Conservation (phyloP, 495 filamentous ascomycete species). For the Neohortaea acidophila region DNA sequence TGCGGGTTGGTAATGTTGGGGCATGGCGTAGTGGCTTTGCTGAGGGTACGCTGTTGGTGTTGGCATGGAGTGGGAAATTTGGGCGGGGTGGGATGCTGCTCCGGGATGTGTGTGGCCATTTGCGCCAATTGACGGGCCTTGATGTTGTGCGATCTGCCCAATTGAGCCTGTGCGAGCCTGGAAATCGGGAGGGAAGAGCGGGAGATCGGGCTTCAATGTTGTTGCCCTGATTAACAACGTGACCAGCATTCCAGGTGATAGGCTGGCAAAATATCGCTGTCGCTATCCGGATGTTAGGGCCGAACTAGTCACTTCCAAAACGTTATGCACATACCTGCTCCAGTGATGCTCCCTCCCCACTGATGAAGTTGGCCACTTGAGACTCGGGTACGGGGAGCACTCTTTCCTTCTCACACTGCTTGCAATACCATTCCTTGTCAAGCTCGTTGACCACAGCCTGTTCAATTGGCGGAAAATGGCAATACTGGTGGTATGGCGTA, state of each 20-base stretch:
- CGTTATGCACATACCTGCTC: constrained; percentile 14
- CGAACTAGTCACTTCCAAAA: background rate
- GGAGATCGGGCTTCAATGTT: constrained; percentile 28
- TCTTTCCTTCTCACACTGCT: constrained; percentile 36
- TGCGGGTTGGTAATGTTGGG: no score
- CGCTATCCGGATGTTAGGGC: constrained; percentile 24
- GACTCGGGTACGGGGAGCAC: constrained; percentile 15
- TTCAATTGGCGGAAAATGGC: constrained; percentile 69
- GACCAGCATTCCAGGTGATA: constrained; percentile 31
- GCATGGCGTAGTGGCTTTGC: background rate
- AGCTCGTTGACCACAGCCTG: constrained; percentile 50
- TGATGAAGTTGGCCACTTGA: constrained; percentile 10
- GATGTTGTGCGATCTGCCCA: background rate
- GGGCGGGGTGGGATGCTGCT: background rate
- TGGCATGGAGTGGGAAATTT: background rate
- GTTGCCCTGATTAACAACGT: constrained; percentile 33
- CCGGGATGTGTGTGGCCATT: constrained; percentile 8
- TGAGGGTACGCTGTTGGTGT: background rate
- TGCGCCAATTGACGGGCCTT: background rate
- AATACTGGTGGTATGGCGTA: constrained; percentile 75
- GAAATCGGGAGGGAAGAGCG: constrained; percentile 27
- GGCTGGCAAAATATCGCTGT: constrained; percentile 33
- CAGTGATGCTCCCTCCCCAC: constrained; percentile 5
- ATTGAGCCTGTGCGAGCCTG: constrained; percentile 11
- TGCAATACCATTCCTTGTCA: constrained; percentile 66